Percentiles rank a stretch among this genome's conserved stretches.
phyloP scores from a whole-genome alignment of 1,284 basidiomycete species.

The Cryptococcus floricola region DNA sequence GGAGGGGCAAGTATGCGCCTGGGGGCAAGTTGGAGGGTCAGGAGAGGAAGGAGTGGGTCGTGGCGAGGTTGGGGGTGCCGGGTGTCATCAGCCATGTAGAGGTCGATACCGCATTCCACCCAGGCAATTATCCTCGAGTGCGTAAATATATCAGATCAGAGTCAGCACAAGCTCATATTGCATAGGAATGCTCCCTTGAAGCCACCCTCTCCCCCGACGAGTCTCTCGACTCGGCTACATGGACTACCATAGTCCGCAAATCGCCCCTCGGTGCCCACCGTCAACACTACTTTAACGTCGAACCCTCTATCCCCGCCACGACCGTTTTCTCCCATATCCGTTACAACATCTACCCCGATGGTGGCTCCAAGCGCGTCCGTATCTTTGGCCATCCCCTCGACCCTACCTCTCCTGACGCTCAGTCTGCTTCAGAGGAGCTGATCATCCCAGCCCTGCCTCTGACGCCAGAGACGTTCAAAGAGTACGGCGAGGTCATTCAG shows the following conservation, averaged over 20 bases:
- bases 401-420: constrained; percentile 2
- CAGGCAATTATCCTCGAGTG: constrained; percentile 90
- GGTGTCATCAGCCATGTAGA: constrained; percentile 74
- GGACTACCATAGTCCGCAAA: constrained; percentile 71
- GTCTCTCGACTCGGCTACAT: constrained; percentile 52
- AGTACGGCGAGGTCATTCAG: constrained; percentile 84
- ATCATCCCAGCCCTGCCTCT: constrained; percentile 61
- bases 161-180: not conserved
- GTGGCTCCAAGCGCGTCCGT: constrained; percentile 88
- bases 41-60: constrained; percentile 82
- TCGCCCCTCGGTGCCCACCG: constrained; percentile 83
- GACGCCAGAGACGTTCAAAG: constrained; percentile 74
- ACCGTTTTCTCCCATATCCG: constrained; percentile 75
- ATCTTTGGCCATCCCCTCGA: constrained; percentile 62
- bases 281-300: constrained; percentile 81
- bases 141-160: constrained; percentile 50
- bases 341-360: constrained; percentile 89
- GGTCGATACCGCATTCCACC: constrained; percentile 93
- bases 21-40: constrained; percentile 48
- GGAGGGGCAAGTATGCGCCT: constrained; percentile 57
- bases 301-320: constrained; percentile 55
- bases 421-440: constrained; percentile 7
- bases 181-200: constrained; percentile 15
- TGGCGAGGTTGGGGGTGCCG: constrained; percentile 74
- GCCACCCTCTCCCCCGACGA: constrained; percentile 30